phyloP scores from a whole-genome alignment of 2,329 filamentous ascomycete species.

The Leptographium radiaticola region DNA sequence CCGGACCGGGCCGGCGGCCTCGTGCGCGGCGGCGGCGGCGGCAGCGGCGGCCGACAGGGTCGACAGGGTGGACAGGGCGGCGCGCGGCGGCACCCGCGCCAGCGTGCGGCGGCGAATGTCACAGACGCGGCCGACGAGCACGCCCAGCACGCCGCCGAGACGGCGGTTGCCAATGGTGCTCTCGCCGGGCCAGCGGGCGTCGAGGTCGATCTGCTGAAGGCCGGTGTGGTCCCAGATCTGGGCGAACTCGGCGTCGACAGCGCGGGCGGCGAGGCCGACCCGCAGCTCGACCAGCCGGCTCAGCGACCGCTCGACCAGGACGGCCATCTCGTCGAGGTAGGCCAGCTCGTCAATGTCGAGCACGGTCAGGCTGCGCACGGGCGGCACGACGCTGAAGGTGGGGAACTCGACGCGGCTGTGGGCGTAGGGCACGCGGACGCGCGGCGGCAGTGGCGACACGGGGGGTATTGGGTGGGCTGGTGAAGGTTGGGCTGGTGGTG shows the following conservation, averaged over 20 bases:
- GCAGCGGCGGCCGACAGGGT: not conserved
- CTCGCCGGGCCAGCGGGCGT: slow-evolving; percentile 40
- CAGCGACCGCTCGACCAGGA: slow-evolving; percentile 59
- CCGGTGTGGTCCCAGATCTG: slow-evolving; percentile 48
- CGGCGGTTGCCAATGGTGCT: slow-evolving; percentile 47
- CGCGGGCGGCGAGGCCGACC: slow-evolving; percentile 52
- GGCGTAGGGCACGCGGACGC: slow-evolving; percentile 30
- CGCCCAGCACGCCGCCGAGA: slow-evolving; percentile 54
- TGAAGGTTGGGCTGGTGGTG: not conserved
- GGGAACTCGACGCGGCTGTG: slow-evolving; percentile 59
- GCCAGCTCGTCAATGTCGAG: slow-evolving; percentile 72
- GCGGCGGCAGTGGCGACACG: slow-evolving; percentile 18
- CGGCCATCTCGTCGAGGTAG: slow-evolving; percentile 71
- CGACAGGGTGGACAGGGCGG: not conserved
- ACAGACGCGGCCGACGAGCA: slow-evolving; percentile 54
- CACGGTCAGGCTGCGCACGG: slow-evolving; percentile 61
- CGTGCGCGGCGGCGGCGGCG: not conserved
- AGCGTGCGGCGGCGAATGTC: slow-evolving; percentile 31
- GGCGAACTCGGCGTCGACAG: slow-evolving; percentile 35
- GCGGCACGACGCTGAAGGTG: slow-evolving; percentile 64
- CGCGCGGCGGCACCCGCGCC: not conserved
- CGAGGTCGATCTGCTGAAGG: slow-evolving; percentile 51
- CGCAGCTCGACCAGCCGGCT: slow-evolving; percentile 55
- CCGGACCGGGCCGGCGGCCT: not conserved
- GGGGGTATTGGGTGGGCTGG: slow-evolving; percentile 15